These are phyloP conservation scores for Pholiota molesta DNA, from an alignment of 768 basidiomycete genomes.

Conservation along the genomic window DNA sequence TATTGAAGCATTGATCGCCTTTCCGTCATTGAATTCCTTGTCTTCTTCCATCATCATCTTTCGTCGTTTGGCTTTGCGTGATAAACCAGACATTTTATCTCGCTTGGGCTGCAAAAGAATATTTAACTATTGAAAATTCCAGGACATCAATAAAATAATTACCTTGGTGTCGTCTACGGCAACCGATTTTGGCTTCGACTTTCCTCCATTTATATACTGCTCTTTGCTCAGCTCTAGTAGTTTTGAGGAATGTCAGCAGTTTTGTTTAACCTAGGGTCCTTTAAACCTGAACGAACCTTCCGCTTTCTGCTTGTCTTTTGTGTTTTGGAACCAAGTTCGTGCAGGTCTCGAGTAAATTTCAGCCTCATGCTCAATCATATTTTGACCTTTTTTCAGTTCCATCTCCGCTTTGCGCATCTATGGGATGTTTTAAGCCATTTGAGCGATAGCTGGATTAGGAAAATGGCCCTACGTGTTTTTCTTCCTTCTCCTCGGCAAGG, in stretches of 20 bases:
- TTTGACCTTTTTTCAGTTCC: constrained; percentile 93
- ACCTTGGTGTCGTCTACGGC: constrained; percentile 44
- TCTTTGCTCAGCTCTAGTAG: constrained; percentile 72
- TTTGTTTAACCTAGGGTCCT: neutral
- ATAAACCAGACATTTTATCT: constrained; percentile 79
- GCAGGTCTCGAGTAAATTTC: constrained; percentile 95
- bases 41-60: constrained; percentile 88
- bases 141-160: constrained; percentile 15
- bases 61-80: constrained; percentile 85
- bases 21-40: constrained; percentile 56
- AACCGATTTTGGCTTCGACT: constrained; percentile 40
- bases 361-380: constrained; percentile 89
- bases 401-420: constrained; percentile 92
- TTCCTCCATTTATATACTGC: constrained; percentile 64
- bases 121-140: neutral
- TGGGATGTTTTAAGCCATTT: neutral
- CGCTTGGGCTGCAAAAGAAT: constrained; percentile 59
- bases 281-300: constrained; percentile 55
- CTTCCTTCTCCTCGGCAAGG: constrained; percentile 91
- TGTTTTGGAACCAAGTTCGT: constrained; percentile 97
- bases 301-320: constrained; percentile 79
- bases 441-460: constrained; percentile 6
- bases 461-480: constrained; percentile 70
- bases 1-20: constrained; percentile 70
- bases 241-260: neutral